Base-by-base conservation (phyloP, 306 rosid species). In the Calophaca sinica region DNA sequence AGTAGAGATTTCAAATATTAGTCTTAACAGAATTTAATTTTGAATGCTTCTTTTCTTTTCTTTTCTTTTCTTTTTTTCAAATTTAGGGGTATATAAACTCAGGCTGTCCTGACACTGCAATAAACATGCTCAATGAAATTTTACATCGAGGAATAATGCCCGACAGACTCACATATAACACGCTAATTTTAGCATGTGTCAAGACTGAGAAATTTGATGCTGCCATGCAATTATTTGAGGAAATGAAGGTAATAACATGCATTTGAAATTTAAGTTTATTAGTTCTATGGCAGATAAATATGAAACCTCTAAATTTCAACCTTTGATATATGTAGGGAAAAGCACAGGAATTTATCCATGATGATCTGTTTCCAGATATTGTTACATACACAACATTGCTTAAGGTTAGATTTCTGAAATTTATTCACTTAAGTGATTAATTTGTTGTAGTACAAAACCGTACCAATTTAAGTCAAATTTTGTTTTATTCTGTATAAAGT, bases 131-230 rank as follows among this genome's bases (percentile, higher is more conserved):
- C 36, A 59, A 61, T 39, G 91, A 88, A 78, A 87, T 92, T 50
- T 60, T 79, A 67, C 81, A 75, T 68, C 87, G 85, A 48, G 92
- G 93, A 55, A 72, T 89, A 60, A 75, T 48, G 83, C 97, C 96
- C 15, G 94, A 92, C 75, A 87, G 76, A 87, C 88, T 82, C 75
- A 92, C 97, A 3, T 92, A 88, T 75, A 92, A 92, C 74, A 90
- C 93, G 10, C 90, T 92, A 64, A 88, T 92, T 63, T 85, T 81
- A 60, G 92, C 96, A 41, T 85, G 94, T 68, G 91, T 88, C 33
- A 79, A 92, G 87, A 84, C 80, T 59, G 74, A 83, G 76, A 87
- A 86, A 78, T 70, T 88, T 89, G 92, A 86, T 64, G 53, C 73
- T 46, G 94, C 97, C 52, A 41, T 87, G 87, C 82, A 84, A 41